These are phyloP conservation scores for Stachybotrys elegans DNA, from an alignment of 2,329 filamentous ascomycete species.

Conservation along the genomic window DNA sequence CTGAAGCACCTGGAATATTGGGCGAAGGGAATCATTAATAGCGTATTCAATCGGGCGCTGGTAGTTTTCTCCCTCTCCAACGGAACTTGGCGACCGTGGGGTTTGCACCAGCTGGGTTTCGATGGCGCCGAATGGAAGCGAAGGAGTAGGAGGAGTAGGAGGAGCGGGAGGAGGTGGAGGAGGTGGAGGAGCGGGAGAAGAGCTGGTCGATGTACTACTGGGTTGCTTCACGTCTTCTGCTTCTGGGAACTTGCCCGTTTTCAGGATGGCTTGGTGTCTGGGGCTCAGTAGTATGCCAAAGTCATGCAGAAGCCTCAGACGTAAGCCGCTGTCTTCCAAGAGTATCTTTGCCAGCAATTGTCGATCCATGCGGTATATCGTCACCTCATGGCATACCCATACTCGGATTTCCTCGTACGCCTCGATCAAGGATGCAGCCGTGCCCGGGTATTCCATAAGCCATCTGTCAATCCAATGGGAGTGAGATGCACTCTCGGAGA, in stretches of 20 bases:
- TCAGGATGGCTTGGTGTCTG: neutral
- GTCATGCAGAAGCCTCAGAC: neutral
- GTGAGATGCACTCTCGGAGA: neutral
- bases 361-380: neutral
- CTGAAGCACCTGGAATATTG: neutral
- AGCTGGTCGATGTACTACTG: too few species aligned
- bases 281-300: neutral
- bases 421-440: neutral
- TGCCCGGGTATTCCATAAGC: neutral
- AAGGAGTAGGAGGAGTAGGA: too few species aligned
- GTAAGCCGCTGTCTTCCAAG: neutral
- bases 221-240: too few species aligned
- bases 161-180: too few species aligned
- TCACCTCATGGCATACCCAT: neutral
- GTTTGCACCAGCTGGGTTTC: neutral
- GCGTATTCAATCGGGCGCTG: neutral
- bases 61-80: neutral
- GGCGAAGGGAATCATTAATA: neutral
- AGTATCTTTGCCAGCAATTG: neutral
- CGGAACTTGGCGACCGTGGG: neutral
- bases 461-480: neutral
- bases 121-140: too few species aligned
- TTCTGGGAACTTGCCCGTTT: neutral
- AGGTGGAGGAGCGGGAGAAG: too few species aligned
- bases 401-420: neutral